Conservation (phyloP, 345 rosid species). For the Psidium guajava region DNA sequence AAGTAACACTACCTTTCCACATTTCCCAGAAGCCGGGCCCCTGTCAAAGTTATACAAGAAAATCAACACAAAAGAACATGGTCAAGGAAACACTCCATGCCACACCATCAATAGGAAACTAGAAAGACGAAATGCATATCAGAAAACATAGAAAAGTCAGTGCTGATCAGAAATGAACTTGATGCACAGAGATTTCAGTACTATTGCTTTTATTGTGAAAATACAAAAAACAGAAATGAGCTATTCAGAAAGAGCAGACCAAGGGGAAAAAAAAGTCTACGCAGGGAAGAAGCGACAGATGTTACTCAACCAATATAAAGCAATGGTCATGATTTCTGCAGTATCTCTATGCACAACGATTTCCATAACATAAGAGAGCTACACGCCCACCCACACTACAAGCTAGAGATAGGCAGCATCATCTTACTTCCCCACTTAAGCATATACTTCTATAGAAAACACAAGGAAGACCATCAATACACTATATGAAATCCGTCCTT, state of each 20-base stretch:
- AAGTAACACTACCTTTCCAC: constrained; percentile 56
- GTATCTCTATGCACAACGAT: background rate
- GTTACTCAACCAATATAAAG: background rate
- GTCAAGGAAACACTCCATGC: background rate
- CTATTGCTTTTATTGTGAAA: background rate
- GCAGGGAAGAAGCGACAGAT: background rate
- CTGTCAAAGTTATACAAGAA: constrained; percentile 16
- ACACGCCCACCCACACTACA: background rate
- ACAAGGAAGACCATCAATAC: background rate
- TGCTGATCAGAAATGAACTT: background rate
- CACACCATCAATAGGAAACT: background rate
- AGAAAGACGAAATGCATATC: background rate
- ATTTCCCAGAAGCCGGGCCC: constrained; percentile 53
- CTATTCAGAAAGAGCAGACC: background rate
- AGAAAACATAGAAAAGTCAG: background rate
- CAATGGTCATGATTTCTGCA: background rate
- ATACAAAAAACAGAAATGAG: background rate
- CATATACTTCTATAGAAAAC: background rate
- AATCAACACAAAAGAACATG: background rate
- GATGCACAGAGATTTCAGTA: background rate
- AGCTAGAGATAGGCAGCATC: background rate
- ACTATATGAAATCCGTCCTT: background rate
- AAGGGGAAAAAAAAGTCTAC: background rate
- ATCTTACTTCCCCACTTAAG: background rate
- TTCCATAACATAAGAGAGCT: background rate